Conservation (phyloP, 73 alveolate species). For the Strombidium stylifer region DNA sequence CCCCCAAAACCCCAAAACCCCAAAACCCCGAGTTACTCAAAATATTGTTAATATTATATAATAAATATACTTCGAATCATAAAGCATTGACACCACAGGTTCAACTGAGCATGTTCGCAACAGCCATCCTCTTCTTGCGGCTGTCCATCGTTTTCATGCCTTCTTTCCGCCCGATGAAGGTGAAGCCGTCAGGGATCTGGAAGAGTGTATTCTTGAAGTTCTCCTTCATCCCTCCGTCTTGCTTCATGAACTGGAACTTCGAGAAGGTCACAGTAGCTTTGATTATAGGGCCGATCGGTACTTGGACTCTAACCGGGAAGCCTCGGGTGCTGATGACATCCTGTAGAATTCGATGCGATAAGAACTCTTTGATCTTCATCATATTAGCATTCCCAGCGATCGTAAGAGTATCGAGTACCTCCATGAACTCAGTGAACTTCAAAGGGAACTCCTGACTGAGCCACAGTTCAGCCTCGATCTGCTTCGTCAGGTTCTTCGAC, state of each 20-base stretch:
- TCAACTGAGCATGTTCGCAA: slow-evolving; percentile 47
- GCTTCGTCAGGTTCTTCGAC: slow-evolving; percentile 41
- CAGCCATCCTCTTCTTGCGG: slow-evolving; percentile 49
- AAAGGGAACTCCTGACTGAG: slow-evolving; percentile 75
- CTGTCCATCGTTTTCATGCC: slow-evolving; percentile 74
- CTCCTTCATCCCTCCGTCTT: not conserved
- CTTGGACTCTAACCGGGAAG: slow-evolving; percentile 80
- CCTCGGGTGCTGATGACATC: slow-evolving; percentile 66
- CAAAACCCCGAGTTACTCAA: too few species aligned
- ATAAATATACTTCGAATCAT: too few species aligned
- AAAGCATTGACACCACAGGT: too few species aligned
- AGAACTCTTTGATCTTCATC: slow-evolving; percentile 54
- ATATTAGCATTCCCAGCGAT: slow-evolving; percentile 60
- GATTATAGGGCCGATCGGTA: slow-evolving; percentile 74
- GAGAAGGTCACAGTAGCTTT: slow-evolving; percentile 75
- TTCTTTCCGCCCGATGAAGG: slow-evolving; percentile 57
- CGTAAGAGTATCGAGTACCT: slow-evolving; percentile 70
- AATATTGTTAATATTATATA: too few species aligned
- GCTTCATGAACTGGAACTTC: slow-evolving; percentile 37
- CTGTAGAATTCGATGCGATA: slow-evolving; percentile 52
- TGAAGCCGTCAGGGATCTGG: slow-evolving; percentile 53
- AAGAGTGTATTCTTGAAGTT: too few species aligned
- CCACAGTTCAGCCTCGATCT: slow-evolving; percentile 55
- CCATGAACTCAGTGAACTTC: slow-evolving; percentile 47
- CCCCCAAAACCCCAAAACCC: too few species aligned